These are phyloP conservation scores for Millerago galiae DNA, from an alignment of 805 yeast species.

Conservation along the genomic window DNA sequence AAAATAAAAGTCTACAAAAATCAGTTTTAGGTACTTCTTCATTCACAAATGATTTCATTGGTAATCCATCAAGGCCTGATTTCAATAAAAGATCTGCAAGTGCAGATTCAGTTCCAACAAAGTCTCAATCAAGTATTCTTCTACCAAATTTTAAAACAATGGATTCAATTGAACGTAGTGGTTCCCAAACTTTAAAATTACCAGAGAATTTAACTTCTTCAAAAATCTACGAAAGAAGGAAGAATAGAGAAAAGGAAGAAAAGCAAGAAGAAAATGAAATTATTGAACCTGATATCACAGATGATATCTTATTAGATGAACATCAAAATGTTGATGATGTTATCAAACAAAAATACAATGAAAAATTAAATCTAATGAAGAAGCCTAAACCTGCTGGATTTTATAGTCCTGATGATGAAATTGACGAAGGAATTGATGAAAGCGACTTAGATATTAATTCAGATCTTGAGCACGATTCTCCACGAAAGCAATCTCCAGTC, in stretches of 20 bases:
- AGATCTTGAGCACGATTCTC: neutral
- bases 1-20: conserved; percentile 19
- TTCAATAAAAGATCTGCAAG: neutral
- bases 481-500: no score
- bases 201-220: conserved; percentile 13
- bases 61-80: neutral
- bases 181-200: neutral
- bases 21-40: conserved; percentile 20
- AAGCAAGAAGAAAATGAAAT: conserved; percentile 6
- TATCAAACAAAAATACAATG: conserved; percentile 10
- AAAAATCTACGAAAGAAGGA: conserved; percentile 19
- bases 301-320: conserved; percentile 1
- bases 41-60: conserved; percentile 12
- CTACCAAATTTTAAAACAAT: conserved; percentile 21
- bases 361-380: conserved; percentile 16
- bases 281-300: conserved; percentile 6
- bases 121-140: neutral
- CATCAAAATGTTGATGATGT: conserved; percentile 6
- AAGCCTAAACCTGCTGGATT: conserved; percentile 11
- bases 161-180: conserved; percentile 7
- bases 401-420: conserved; percentile 8
- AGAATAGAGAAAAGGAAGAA: conserved; percentile 13
- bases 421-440: conserved; percentile 10
- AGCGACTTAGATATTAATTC: conserved; percentile 21
- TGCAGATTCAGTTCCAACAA: neutral